Percentiles rank a stretch among this genome's conserved stretches.
These are phyloP conservation scores for Tetracentron sinense DNA, from an alignment of 164 flowering plant species.

Conservation along the genomic window DNA sequence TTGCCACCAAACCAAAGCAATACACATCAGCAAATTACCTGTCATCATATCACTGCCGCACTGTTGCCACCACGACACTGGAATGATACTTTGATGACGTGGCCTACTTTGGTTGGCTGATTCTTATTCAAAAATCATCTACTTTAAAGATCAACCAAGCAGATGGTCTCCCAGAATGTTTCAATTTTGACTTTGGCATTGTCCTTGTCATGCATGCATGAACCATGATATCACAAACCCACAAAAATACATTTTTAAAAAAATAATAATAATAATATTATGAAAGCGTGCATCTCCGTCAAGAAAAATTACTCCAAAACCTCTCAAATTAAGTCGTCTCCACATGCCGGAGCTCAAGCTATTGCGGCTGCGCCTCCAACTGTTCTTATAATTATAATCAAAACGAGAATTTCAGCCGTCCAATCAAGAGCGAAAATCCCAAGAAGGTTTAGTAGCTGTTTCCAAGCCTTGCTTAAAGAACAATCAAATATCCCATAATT, in stretches of 20 bases:
- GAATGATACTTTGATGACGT: too few relatives aligned
- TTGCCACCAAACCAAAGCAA: too few relatives aligned
- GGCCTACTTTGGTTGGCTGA: too few relatives aligned
- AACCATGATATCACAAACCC: not conserved
- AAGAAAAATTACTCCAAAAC: constrained; percentile 9
- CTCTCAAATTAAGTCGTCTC: constrained; percentile 25
- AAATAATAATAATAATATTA: not conserved
- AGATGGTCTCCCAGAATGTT: too few relatives aligned
- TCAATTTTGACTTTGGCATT: too few relatives aligned
- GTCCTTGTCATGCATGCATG: too few relatives aligned
- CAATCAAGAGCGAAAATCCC: constrained; percentile 34
- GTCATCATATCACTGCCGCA: too few relatives aligned
- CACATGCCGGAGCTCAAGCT: constrained; percentile 35
- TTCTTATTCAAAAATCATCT: too few relatives aligned
- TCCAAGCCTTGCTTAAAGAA: constrained; percentile 38
- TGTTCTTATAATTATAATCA: not conserved
- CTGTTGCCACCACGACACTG: too few relatives aligned
- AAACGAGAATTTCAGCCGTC: constrained; percentile 15
- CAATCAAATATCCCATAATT: constrained; percentile 40
- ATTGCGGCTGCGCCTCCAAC: constrained; percentile 41
- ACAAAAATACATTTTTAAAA: not conserved
- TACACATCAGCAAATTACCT: too few relatives aligned
- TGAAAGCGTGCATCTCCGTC: constrained; percentile 30
- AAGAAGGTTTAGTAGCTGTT: constrained; percentile 31
- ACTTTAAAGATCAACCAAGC: too few relatives aligned